Conservation (phyloP, 192 early-diverging fungal genomes). For the Funneliformis mosseae region DNA sequence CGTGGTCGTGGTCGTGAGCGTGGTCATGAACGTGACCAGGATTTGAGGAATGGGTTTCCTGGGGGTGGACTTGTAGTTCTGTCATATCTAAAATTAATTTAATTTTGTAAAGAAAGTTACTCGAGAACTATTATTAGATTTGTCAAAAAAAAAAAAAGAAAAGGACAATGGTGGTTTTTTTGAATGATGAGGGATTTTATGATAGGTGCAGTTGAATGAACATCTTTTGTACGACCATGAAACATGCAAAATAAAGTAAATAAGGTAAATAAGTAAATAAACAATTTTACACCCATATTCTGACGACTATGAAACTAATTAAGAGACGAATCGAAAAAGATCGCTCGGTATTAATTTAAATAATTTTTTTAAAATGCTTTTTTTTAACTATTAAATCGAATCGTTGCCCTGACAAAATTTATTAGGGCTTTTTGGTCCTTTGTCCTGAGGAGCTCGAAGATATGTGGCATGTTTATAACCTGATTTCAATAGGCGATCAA, state of each 20-base stretch:
- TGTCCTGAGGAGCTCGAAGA: conserved; percentile 92
- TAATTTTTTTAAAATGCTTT: too few species aligned
- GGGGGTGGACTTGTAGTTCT: not conserved
- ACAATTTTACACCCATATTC: too few species aligned
- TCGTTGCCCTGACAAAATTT: conserved; percentile 33
- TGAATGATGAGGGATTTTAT: not conserved
- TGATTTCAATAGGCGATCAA: conserved; percentile 82
- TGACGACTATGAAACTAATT: conserved; percentile 43
- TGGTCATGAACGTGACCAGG: conserved; percentile 22
- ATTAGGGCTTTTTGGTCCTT: conserved; percentile 80
- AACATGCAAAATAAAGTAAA: too few species aligned
- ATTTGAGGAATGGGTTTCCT: not conserved
- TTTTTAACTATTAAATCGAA: not conserved
- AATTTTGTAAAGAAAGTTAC: not conserved
- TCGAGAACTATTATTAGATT: not conserved
- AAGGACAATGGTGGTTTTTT: not conserved
- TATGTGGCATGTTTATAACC: conserved; percentile 97
- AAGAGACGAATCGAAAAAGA: conserved; percentile 75
- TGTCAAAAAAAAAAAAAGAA: not conserved
- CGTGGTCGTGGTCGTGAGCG: conserved; percentile 6
- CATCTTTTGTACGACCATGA: too few species aligned
- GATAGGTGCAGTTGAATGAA: too few species aligned
- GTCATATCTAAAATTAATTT: not conserved
- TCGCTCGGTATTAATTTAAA: conserved; percentile 31
- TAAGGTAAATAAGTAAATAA: too few species aligned